A percentile compares a stretch with the other conserved stretches of the same genome.
phyloP scores from a whole-genome alignment of 2,329 filamentous ascomycete species.

The Drechslerella stenobrocha region DNA sequence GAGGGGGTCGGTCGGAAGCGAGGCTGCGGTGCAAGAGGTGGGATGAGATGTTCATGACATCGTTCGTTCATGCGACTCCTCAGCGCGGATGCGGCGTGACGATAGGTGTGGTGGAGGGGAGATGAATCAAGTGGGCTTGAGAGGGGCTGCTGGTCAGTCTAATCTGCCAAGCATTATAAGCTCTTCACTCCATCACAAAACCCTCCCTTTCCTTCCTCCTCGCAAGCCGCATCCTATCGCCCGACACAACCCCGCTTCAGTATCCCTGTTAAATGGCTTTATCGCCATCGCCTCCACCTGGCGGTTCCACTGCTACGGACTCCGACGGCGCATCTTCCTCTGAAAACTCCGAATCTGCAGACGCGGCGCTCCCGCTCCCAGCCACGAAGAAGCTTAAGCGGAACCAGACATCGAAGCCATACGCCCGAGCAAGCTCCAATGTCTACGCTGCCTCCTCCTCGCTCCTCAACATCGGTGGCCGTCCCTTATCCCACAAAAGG shows the following conservation, averaged over 20 bases:
- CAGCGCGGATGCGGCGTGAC: neutral
- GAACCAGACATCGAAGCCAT: constrained; percentile 11
- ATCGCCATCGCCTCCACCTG: constrained; percentile 14
- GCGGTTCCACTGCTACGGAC: constrained; percentile 16
- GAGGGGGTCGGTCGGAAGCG: constrained; percentile 9
- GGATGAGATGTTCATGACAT: constrained; percentile 45
- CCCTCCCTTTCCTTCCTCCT: neutral
- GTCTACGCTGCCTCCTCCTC: constrained; percentile 41
- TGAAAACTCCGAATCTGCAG: constrained; percentile 9
- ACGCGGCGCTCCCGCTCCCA: neutral
- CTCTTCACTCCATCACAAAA: neutral
- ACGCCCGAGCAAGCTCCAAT: constrained; percentile 17
- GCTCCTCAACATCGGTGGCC: constrained; percentile 14
- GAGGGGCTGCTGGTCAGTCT: neutral
- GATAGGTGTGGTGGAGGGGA: neutral
- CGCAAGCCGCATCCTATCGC: constrained; percentile 13
- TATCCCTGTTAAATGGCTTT: constrained; percentile 17
- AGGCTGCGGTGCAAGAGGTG: constrained; percentile 33
- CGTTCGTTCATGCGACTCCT: constrained; percentile 6
- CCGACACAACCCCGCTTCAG: neutral
- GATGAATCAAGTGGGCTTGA: neutral
- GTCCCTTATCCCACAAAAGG: constrained; percentile 13
- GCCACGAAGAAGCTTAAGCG: neutral
- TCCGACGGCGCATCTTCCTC: constrained; percentile 14
- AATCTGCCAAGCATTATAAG: neutral